Conservation (phyloP, 441 rosid genomes). For the Eutrema salsugineum region DNA sequence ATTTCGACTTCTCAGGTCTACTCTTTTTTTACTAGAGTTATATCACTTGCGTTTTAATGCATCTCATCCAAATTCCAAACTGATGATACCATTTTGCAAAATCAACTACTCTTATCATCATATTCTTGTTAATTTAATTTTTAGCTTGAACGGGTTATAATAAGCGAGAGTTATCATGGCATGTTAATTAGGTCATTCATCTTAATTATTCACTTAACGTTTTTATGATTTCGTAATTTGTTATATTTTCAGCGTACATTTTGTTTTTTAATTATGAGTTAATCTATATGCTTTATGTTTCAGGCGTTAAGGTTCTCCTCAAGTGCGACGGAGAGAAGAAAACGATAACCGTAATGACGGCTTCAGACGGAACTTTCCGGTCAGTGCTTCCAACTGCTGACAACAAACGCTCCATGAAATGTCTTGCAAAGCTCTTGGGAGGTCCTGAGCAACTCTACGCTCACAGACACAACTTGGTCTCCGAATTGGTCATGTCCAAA, state of each 20-base stretch:
- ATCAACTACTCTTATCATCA: too few relatives aligned
- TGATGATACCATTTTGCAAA: too few relatives aligned
- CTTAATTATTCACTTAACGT: not conserved
- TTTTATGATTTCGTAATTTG: not conserved
- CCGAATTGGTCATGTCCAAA: conserved; percentile 20
- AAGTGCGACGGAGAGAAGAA: conserved; percentile 33
- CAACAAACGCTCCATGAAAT: not conserved
- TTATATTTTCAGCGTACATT: not conserved
- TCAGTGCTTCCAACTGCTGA: not conserved
- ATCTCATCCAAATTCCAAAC: not conserved
- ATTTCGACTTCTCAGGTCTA: conserved; percentile 33
- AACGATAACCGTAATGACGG: not conserved
- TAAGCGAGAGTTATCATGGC: not conserved
- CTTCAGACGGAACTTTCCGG: conserved; percentile 16
- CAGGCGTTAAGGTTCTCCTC: conserved; percentile 27
- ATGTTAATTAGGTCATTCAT: not conserved
- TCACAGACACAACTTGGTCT: conserved; percentile 24
- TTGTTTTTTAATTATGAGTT: not conserved
- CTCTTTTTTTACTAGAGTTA: not conserved
- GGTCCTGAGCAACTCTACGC: conserved; percentile 34
- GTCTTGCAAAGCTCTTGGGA: conserved; percentile 32
- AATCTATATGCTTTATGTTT: too few relatives aligned
- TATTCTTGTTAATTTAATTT: not conserved
- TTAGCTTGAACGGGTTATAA: not conserved
- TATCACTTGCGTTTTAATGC: not conserved